Evolutionary conservation across 2,329 filamentous ascomycete species (phyloP), one percentile per base, ranked within the genome.

Genomic region (Dryadomyces quercus-mongolicae): DNA sequence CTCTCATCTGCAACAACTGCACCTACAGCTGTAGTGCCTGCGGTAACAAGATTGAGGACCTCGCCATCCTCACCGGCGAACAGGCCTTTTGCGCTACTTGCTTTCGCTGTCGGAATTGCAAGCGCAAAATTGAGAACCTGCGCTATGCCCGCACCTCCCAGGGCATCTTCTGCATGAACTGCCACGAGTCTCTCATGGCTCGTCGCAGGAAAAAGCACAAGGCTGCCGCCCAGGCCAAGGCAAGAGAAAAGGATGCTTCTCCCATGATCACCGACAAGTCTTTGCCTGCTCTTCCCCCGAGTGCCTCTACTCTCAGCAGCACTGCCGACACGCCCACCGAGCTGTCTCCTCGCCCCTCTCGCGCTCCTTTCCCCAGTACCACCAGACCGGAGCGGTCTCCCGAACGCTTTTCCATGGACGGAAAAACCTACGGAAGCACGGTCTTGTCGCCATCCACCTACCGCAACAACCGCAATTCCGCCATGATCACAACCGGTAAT

Each of bases 151-250:
- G 93, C 65, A 98, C 93, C 1, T 96, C 92, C 8, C 93, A 97
- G 70, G 93, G 93, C 57, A 98, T 98, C 62, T 97, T 98, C 67
- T 98, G 93, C 73, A 98, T 98, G 93, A 90, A 85, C 65, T 98
- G 93, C 67, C 93, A 98, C 66, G 93, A 98, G 70, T 93, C 89
- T 31, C 72, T 98, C 53, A 97, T 97, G 90, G 89, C 92, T 51
- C 79, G 92, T 59, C 80, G 92, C 60, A 81, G 89, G 64, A 96
- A 97, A 72, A 90, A 88, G 68, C 84, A 85, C 43, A 90, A 88
- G 68, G 79, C 83, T 52, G 75, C 78, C 45, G 75, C 78, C 0
- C 75, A 77, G 57, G 76, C 78, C 50, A 84, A 84, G 62, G 70
- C 76, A 51, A 74, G 80, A 62, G 81, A 83, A 60, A 84, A 84